Evolutionary conservation across 371 early-diverging fungal species (phyloP).

Genomic region (Mortierella sp.): DNA sequence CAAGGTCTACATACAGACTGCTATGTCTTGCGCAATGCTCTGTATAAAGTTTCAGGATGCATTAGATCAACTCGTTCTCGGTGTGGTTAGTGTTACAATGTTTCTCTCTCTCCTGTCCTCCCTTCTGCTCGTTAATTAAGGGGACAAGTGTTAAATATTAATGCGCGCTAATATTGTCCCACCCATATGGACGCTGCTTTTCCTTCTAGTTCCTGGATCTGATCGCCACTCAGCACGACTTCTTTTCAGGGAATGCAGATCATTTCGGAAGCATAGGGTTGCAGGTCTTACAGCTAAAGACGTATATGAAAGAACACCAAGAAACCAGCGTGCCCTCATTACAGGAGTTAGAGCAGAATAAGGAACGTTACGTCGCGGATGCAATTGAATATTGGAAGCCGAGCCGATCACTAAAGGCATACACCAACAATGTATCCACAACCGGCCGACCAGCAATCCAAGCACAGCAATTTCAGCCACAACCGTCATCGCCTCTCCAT

Average conservation of each 20-base stretch:
- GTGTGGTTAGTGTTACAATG: conserved; percentile 30
- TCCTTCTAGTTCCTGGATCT: conserved; percentile 41
- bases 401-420: conserved; percentile 49
- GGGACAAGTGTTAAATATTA: neutral
- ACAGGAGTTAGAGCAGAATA: conserved; percentile 48
- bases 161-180: neutral
- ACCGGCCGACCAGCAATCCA: conserved; percentile 8
- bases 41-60: conserved; percentile 53
- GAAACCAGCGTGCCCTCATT: conserved; percentile 29
- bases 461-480: conserved; percentile 16
- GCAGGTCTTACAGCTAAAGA: conserved; percentile 52
- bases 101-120: neutral
- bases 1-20: conserved; percentile 71
- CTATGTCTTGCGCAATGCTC: conserved; percentile 53
- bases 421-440: conserved; percentile 19
- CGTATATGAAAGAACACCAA: conserved; percentile 51
- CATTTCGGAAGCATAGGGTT: conserved; percentile 54
- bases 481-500: neutral
- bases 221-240: conserved; percentile 55
- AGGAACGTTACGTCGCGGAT: conserved; percentile 45
- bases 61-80: conserved; percentile 48
- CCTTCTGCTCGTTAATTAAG: neutral
- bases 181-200: neutral
- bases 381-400: conserved; percentile 57
- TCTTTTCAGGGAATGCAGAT: conserved; percentile 53